A percentile compares a stretch with the other conserved stretches of the same genome.
phyloP scores from a whole-genome alignment of 1,284 basidiomycete species.

The Moesziomyces sp. region DNA sequence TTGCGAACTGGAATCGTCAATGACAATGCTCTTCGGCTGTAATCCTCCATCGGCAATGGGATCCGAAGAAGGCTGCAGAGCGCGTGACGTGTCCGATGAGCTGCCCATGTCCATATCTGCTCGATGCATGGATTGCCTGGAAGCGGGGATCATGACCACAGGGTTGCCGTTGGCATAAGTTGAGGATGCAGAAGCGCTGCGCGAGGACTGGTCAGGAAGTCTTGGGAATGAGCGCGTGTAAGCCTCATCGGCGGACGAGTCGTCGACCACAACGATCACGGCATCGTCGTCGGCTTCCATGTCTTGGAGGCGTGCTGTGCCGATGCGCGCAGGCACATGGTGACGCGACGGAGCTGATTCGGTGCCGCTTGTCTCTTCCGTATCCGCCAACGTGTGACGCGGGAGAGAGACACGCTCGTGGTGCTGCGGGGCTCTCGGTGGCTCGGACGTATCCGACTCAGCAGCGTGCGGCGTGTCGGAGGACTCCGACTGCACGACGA shows the following conservation, averaged over 20 bases:
- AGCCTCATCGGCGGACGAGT: slow-evolving; percentile 6
- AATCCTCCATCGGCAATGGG: no score
- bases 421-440: slow-evolving; percentile 9
- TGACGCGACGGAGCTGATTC: neutral
- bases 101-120: no score
- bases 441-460: slow-evolving; percentile 7
- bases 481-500: slow-evolving; percentile 13
- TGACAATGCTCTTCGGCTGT: neutral
- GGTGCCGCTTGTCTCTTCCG: neutral
- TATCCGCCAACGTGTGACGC: neutral
- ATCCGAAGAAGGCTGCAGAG: no score
- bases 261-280: slow-evolving; percentile 16
- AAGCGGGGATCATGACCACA: no score
- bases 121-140: no score
- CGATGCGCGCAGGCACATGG: neutral
- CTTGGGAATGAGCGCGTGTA: neutral
- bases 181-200: no score
- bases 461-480: neutral
- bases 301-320: neutral
- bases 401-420: neutral
- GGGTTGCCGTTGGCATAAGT: no score
- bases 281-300: neutral
- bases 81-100: no score
- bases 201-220: neutral
- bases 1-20: slow-evolving; percentile 9